A percentile compares a stretch with the other conserved stretches of the same genome.
These are phyloP conservation scores for Arthrobotrys conoides DNA, from an alignment of 2,329 filamentous ascomycete species.

Conservation along the genomic window DNA sequence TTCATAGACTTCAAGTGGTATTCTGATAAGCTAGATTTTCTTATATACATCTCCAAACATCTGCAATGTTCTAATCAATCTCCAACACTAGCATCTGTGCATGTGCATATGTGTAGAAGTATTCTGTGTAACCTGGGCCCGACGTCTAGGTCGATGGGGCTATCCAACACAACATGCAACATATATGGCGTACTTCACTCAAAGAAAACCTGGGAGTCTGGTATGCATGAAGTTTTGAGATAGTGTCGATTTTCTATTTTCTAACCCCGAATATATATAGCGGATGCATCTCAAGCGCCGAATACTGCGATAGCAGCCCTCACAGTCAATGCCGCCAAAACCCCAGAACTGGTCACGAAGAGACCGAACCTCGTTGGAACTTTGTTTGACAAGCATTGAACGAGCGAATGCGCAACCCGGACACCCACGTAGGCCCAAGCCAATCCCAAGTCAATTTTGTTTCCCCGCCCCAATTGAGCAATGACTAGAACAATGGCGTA, in stretches of 20 bases:
- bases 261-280: neutral
- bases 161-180: too few relatives aligned
- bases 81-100: too few relatives aligned
- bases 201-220: neutral
- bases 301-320: slow-evolving; percentile 55
- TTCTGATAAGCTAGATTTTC: too few relatives aligned
- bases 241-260: neutral
- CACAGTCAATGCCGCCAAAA: slow-evolving; percentile 66
- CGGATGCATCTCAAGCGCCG: slow-evolving; percentile 19
- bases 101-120: too few relatives aligned
- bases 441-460: slow-evolving; percentile 65
- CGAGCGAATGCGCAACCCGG: slow-evolving; percentile 67
- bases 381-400: slow-evolving; percentile 67
- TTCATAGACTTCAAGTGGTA: too few relatives aligned
- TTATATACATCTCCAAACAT: too few relatives aligned
- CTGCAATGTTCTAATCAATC: too few relatives aligned
- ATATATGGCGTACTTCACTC: neutral
- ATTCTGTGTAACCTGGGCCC: too few relatives aligned
- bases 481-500: slow-evolving; percentile 67
- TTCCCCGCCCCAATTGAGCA: slow-evolving; percentile 63
- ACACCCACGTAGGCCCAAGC: slow-evolving; percentile 69
- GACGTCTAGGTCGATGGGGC: too few relatives aligned
- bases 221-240: neutral
- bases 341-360: slow-evolving; percentile 65
- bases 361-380: slow-evolving; percentile 66